These are phyloP conservation scores for Dryadomyces quercus-mongolicae DNA, from an alignment of 2,329 filamentous ascomycete genomes.

Conservation along the genomic window DNA sequence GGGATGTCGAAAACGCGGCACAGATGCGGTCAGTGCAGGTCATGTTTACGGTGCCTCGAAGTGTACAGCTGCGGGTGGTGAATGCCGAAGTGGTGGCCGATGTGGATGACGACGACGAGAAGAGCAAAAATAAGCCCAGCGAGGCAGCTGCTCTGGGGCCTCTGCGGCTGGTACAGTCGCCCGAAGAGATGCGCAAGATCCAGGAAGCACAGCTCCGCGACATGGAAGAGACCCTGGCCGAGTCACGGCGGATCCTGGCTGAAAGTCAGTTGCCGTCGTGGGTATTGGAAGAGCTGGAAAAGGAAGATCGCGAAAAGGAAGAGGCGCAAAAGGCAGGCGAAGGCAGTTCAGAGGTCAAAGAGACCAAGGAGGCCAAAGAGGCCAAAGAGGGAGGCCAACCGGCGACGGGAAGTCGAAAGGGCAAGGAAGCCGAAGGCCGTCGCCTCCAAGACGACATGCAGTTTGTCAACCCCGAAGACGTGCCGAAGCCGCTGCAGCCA, in stretches of 20 bases:
- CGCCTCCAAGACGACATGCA: no score
- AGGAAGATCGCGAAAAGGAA: neutral
- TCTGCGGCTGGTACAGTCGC: neutral
- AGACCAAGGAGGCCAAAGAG: neutral
- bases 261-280: conserved; percentile 5
- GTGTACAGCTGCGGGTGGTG: conserved; percentile 73
- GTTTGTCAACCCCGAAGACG: neutral
- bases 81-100: conserved; percentile 51
- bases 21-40: conserved; percentile 63
- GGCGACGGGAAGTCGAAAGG: no score
- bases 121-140: neutral
- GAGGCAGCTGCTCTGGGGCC: neutral
- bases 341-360: neutral
- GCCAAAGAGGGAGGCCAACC: neutral
- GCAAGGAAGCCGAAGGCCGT: neutral
- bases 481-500: neutral
- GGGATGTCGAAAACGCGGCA: conserved; percentile 65
- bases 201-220: conserved; percentile 6
- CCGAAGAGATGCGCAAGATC: neutral
- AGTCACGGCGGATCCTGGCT: conserved; percentile 6
- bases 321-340: neutral
- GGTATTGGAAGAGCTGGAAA: neutral
- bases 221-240: conserved; percentile 7
- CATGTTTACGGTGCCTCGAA: conserved; percentile 89
- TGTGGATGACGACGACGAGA: conserved; percentile 11